Evolutionary conservation across 352 stramenopile genomes (phyloP).

Genomic region (Phytopythium montanum): DNA sequence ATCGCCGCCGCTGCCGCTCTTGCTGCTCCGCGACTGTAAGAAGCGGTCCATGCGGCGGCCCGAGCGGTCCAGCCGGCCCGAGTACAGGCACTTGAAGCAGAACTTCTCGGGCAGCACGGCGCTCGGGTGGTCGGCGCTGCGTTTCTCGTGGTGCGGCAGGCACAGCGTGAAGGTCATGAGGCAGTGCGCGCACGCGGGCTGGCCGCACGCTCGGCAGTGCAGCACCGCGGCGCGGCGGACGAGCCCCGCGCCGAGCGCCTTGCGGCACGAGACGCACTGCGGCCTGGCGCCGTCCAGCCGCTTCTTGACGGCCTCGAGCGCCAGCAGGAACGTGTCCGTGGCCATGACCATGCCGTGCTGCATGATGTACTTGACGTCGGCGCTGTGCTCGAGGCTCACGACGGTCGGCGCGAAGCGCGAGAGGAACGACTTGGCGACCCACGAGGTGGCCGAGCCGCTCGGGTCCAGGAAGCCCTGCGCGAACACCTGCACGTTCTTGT

Average conservation of each 20-base stretch:
- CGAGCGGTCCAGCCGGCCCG: conserved; percentile 46
- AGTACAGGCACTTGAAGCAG: conserved; percentile 59
- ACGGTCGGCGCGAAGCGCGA: conserved; percentile 58
- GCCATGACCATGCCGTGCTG: conserved; percentile 63
- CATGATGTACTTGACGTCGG: conserved; percentile 80
- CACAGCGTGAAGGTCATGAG: conserved; percentile 63
- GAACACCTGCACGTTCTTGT: conserved; percentile 56
- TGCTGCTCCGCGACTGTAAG: conserved; percentile 14
- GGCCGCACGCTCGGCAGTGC: conserved; percentile 77
- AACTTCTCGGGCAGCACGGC: conserved; percentile 66
- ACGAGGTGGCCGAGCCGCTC: conserved; percentile 37
- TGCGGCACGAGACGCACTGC: conserved; percentile 58
- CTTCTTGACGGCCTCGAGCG: conserved; percentile 25
- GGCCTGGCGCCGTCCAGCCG: conserved; percentile 23
- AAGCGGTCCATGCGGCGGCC: conserved; percentile 42
- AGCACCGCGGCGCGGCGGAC: conserved; percentile 33
- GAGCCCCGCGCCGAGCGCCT: conserved; percentile 44
- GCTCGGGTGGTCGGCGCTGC: conserved; percentile 51
- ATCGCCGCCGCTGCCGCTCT: conserved; percentile 6
- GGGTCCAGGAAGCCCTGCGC: conserved; percentile 54
- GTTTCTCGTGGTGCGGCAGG: conserved; percentile 47
- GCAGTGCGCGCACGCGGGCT: conserved; percentile 65
- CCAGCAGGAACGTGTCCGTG: conserved; percentile 30
- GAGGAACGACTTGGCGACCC: conserved; percentile 53
- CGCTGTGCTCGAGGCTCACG: conserved; percentile 59